Evolutionary conservation across 768 basidiomycete genomes (phyloP).

Genomic region (Pleurotus giganteus): DNA sequence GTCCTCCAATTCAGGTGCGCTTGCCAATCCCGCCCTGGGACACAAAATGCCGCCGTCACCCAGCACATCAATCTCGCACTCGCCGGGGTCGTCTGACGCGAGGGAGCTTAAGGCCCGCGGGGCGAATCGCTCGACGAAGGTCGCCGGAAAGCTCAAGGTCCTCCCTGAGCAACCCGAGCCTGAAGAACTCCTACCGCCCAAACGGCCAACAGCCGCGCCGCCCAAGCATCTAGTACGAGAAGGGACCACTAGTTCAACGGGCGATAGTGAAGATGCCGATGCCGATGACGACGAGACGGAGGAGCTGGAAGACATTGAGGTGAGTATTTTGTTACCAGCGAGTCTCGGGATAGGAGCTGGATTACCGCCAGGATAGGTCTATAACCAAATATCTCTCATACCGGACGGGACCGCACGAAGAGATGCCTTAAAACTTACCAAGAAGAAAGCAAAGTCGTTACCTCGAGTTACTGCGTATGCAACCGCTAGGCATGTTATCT

Average conservation of each 20-base stretch:
- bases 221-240: conserved; percentile 35
- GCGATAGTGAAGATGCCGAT: conserved; percentile 74
- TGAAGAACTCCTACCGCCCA: conserved; percentile 25
- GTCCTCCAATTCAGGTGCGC: neutral
- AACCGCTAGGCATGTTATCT: conserved; percentile 70
- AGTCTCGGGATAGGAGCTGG: neutral
- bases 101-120: conserved; percentile 61
- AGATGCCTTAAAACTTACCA: conserved; percentile 87
- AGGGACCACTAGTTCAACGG: conserved; percentile 47
- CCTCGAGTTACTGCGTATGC: conserved; percentile 97
- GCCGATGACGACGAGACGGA: conserved; percentile 52
- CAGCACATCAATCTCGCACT: conserved; percentile 18
- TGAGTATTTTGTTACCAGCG: conserved; percentile 23
- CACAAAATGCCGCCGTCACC: conserved; percentile 11
- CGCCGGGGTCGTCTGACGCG: conserved; percentile 3
- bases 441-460: conserved; percentile 90
- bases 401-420: conserved; percentile 92
- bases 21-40: neutral
- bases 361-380: conserved; percentile 52
- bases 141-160: conserved; percentile 84
- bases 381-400: conserved; percentile 90
- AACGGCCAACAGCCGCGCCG: conserved; percentile 24
- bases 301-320: conserved; percentile 62
- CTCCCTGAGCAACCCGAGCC: conserved; percentile 80
- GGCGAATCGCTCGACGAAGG: conserved; percentile 77